Evolutionary conservation across 108 stramenopile species (phyloP).

Genomic region (Mayamaea pseudoterrestris): DNA sequence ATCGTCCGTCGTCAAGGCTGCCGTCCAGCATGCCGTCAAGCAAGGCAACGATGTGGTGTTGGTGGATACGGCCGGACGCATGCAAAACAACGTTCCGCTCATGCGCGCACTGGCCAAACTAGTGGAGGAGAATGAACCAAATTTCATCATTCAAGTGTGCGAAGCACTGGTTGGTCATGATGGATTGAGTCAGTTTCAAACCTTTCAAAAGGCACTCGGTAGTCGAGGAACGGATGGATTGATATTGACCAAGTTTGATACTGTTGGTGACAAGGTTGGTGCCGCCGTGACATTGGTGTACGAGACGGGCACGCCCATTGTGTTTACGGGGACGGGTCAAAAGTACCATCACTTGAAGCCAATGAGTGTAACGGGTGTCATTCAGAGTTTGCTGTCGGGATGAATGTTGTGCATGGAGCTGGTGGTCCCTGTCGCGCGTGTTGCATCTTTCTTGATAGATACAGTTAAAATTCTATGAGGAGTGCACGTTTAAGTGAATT

Average conservation of each 20-base stretch:
- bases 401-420: too few species aligned
- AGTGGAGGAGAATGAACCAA: constrained; percentile 80
- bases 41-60: constrained; percentile 80
- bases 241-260: constrained; percentile 96
- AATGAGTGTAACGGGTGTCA: constrained; percentile 68
- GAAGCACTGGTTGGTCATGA: constrained; percentile 98
- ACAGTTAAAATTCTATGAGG: too few species aligned
- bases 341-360: constrained; percentile 95
- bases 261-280: constrained; percentile 97
- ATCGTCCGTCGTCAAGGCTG: constrained; percentile 78
- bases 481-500: too few species aligned
- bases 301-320: constrained; percentile 88
- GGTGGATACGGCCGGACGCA: constrained; percentile 95
- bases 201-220: constrained; percentile 87
- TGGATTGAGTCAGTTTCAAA: constrained; percentile 89
- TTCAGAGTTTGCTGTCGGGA: constrained; percentile 78
- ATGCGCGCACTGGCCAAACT: constrained; percentile 92
- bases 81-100: constrained; percentile 95
- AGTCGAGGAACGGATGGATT: constrained; percentile 85
- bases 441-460: too few species aligned
- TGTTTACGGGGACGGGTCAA: constrained; percentile 96
- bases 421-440: too few species aligned
- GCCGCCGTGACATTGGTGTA: constrained; percentile 92
- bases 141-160: constrained; percentile 89
- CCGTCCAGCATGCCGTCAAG: constrained; percentile 75